Base-by-base conservation (phyloP, 805 yeast genomes). In the Candida yuanshanica region DNA sequence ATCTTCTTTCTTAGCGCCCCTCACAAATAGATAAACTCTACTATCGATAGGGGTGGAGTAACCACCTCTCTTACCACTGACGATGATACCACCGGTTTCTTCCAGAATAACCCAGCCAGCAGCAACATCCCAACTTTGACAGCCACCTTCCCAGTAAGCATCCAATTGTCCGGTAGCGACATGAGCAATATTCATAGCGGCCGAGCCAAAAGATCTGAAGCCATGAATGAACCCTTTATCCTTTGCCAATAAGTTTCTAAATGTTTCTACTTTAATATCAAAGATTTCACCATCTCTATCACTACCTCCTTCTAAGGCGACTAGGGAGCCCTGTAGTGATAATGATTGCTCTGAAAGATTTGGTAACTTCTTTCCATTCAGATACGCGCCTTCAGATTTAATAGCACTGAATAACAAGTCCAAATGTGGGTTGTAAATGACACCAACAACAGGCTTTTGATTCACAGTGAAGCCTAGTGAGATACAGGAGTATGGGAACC, bases 111-210 rank as follows among this genome's bases (percentile, higher is more conserved):
- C 68, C 81, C 82, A 79, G 31, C 83, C 81, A 13, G 83, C 85
- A 55, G 82, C 76, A 2, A 79, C 82, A 53, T 79, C 85, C 84
- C 84, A 79, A 20, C 78, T 74, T 55, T 71, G 76, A 53, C 81
- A 77, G n/a, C 83, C 83, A 37, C 82, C 83, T 58, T 77, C 83
- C 83, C 84, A 79, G 58, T 79, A 79, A 4, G 77, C 69, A 52
- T 79, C 85, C 21, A 77, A 45, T 43, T 65, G 66, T 6, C 85
- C 85, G 4, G 74, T 64, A 1, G 84, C 83, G 5, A 75, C 76
- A 35, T 72, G 70, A 35, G 80, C 70, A 29, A 77, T 58, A 52
- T 78, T 78, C 71, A 79, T 68, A 6, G 85, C 85, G 0, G 84
- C 83, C 16, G 82, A 75, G 3, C 85, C 85, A 41, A 75, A 59